Conservation (phyloP, 805 yeast genomes). For the Pichia paraexigua region DNA sequence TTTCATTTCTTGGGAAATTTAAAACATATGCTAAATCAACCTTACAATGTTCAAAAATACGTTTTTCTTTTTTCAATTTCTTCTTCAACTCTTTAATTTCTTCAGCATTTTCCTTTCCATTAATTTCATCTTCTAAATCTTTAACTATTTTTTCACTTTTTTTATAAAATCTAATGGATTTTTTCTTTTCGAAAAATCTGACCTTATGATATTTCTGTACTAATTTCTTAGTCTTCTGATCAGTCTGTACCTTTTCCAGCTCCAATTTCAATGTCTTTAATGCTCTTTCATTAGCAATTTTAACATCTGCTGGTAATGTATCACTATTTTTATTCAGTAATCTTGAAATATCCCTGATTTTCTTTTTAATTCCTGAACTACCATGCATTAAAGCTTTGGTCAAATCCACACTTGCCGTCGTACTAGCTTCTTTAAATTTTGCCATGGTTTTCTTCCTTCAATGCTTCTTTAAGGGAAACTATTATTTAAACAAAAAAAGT, state of each 20-base stretch:
- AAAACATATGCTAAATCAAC: constrained; percentile 68
- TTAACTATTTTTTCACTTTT: constrained; percentile 35
- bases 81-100: constrained; percentile 20
- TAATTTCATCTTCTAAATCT: constrained; percentile 24
- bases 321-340: constrained; percentile 42
- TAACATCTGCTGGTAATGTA: constrained; percentile 46
- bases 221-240: constrained; percentile 33
- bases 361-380: constrained; percentile 60
- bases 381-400: constrained; percentile 25
- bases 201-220: constrained; percentile 86
- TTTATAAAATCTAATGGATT: constrained; percentile 67
- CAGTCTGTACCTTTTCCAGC: constrained; percentile 33
- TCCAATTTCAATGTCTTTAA: constrained; percentile 42
- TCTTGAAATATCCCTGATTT: constrained; percentile 80
- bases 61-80: constrained; percentile 33
- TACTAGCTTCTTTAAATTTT: constrained; percentile 3
- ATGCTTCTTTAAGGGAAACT: neutral
- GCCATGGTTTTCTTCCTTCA: constrained; percentile 2
- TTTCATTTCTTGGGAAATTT: constrained; percentile 69
- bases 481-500: too few relatives aligned
- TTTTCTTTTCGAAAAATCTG: constrained; percentile 82
- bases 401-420: constrained; percentile 20
- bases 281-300: constrained; percentile 40
- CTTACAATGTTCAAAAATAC: constrained; percentile 47
- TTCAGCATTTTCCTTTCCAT: constrained; percentile 13